Evolutionary conservation across 1,284 basidiomycete genomes (phyloP), one percentile per base, ranked within the genome.

Genomic region (Lignosus rhinocerotis): DNA sequence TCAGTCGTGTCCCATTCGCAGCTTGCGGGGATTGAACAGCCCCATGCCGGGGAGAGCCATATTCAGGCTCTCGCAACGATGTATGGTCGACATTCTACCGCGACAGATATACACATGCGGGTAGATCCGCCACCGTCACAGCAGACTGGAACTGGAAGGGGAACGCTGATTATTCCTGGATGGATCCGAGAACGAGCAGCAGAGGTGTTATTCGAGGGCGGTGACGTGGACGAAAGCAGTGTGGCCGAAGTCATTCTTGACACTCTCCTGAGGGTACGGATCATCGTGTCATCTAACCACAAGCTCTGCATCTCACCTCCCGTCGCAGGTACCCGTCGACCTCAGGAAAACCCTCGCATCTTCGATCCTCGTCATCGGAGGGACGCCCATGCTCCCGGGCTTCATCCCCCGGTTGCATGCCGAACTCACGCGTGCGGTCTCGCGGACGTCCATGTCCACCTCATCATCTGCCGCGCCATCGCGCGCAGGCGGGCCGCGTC

Each of bases 111-210:
- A 39, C 80, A 79, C 11, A 78, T 92, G 70, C 80, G 78, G 3
- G 87, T 92, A 16, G 73, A 80, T 21, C 88, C 90, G 31, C 87
- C 88, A 4, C 66, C 74, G 0, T 76, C 82, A 19, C 86, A 89
- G 68, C 85, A 85, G 65, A 76, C 76, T 6, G 87, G 87, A 0
- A 90, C 87, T 0, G 89, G 88, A 0, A 74, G 79, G n/a, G 93
- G 93, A 0, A 90, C 87, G 0, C 74, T 98, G 38, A 79, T 90
- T 44, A 85, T 99, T 42, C 96, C 96, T 0, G 96, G 96, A 0
- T 99, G 97, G 96, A 80, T 98, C 25, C 78, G 96, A 38, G 95
- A 98, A 70, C 81, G 95, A 8, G 92, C 92, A 0, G 88, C 93
- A 3, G 96, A 99, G 70, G 81, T 96, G 4, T 77, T 98, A 1